phyloP scores from a whole-genome alignment of 352 stramenopile species.

The Globisporangium irregulare region DNA sequence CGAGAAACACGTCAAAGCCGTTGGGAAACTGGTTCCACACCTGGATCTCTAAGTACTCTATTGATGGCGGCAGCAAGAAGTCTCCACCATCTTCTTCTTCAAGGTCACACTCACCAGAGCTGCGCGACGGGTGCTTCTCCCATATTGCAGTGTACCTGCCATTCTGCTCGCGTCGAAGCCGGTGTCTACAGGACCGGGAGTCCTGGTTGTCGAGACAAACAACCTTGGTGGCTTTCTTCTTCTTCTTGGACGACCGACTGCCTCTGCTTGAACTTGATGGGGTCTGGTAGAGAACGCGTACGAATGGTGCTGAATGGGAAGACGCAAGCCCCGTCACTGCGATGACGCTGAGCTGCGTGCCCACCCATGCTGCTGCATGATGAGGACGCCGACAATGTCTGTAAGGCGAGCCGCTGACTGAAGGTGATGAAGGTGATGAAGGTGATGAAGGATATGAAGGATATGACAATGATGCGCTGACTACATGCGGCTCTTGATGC shows the following conservation, averaged over 20 bases:
- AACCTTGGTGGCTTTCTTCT: not conserved
- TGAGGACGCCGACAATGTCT: not conserved
- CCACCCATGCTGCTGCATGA: conserved; percentile 12
- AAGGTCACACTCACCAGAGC: not conserved
- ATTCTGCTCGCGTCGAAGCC: conserved; percentile 25
- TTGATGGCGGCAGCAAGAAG: conserved; percentile 26
- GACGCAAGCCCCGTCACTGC: conserved; percentile 42
- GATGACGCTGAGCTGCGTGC: conserved; percentile 29
- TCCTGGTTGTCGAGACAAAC: conserved; percentile 13
- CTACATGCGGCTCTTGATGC: not conserved
- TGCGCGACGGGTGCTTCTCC: not conserved
- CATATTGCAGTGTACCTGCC: conserved; percentile 44
- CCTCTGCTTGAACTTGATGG: conserved; percentile 9
- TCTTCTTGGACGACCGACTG: not conserved
- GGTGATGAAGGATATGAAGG: no score
- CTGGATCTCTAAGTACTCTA: conserved; percentile 53
- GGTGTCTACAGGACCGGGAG: not conserved
- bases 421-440: not conserved
- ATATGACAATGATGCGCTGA: not conserved
- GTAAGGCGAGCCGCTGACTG: not conserved
- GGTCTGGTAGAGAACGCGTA: conserved; percentile 42
- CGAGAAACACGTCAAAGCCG: conserved; percentile 57
- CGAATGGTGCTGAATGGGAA: conserved; percentile 41
- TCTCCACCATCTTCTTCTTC: not conserved
- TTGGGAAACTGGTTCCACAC: conserved; percentile 62